Conservation (phyloP, 805 yeast species). For the Cyberlindnera bimundalis region DNA sequence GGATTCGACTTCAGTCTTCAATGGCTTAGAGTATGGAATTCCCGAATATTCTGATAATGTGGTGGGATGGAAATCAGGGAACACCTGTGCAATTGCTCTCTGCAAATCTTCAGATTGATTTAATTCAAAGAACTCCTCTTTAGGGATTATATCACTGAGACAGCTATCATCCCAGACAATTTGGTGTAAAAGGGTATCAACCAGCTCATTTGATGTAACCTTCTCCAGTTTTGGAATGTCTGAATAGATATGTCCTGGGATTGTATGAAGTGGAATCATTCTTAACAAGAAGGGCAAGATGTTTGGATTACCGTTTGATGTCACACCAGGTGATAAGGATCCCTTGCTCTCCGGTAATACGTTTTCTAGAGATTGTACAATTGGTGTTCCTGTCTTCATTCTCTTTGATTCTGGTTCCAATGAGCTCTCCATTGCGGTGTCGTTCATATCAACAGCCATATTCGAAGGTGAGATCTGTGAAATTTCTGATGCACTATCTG, state of each 20-base stretch:
- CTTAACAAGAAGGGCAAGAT: conserved; percentile 67
- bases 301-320: conserved; percentile 49
- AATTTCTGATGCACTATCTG: conserved; percentile 2
- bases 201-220: conserved; percentile 17
- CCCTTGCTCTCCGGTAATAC: conserved; percentile 3
- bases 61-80: conserved; percentile 25
- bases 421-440: conserved; percentile 6
- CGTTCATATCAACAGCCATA: not conserved
- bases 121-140: conserved; percentile 1
- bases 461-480: conserved; percentile 3
- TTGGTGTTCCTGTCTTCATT: conserved; percentile 12
- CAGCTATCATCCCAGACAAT: conserved; percentile 27
- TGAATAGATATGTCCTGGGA: conserved; percentile 50
- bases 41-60: conserved; percentile 23
- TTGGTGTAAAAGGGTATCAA: conserved; percentile 32
- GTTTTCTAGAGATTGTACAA: conserved; percentile 1
- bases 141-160: conserved; percentile 13
- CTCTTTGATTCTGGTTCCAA: conserved; percentile 22
- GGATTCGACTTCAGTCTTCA: conserved; percentile 17
- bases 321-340: conserved; percentile 12
- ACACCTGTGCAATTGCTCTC: conserved; percentile 28
- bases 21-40: conserved; percentile 4
- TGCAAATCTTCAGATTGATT: conserved; percentile 19
- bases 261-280: conserved; percentile 57
- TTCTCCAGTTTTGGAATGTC: conserved; percentile 33